phyloP scores from a whole-genome alignment of 768 basidiomycete species.

The Mycena vulgaris region DNA sequence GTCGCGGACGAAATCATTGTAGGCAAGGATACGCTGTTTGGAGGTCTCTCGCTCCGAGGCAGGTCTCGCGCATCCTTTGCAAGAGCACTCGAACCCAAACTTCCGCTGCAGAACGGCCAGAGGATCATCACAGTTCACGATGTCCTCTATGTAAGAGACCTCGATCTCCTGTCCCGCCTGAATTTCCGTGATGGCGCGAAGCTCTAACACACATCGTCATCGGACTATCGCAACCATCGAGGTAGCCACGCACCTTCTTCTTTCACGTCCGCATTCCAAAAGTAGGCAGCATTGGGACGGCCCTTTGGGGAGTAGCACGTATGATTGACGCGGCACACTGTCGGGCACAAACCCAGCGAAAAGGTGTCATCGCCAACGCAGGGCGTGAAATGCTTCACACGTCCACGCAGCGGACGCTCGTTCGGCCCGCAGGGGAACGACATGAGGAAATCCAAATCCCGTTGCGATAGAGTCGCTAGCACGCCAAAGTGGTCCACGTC shows the following conservation, averaged over 20 bases:
- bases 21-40: background rate
- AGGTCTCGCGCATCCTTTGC: slow-evolving; percentile 15
- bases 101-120: background rate
- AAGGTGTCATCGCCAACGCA: background rate
- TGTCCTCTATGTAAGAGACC: slow-evolving; percentile 17
- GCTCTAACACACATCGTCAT: background rate
- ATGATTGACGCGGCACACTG: slow-evolving; percentile 23
- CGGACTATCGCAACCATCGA: background rate
- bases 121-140: background rate
- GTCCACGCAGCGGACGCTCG: background rate
- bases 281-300: slow-evolving; percentile 12
- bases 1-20: slow-evolving; percentile 1
- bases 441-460: background rate
- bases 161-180: slow-evolving; percentile 17
- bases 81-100: slow-evolving; percentile 16
- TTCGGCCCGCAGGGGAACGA: slow-evolving; percentile 6
- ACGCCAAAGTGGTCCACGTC: background rate
- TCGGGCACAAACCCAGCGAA: slow-evolving; percentile 5
- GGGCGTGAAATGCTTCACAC: slow-evolving; percentile 18
- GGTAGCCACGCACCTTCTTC: slow-evolving; percentile 2
- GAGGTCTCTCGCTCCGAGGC: background rate
- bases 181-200: slow-evolving; percentile 22
- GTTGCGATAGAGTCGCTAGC: background rate
- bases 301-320: slow-evolving; percentile 19
- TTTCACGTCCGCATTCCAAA: background rate